Conservation (phyloP, 495 filamentous ascomycete species). For the Penicillium pancosmium region DNA sequence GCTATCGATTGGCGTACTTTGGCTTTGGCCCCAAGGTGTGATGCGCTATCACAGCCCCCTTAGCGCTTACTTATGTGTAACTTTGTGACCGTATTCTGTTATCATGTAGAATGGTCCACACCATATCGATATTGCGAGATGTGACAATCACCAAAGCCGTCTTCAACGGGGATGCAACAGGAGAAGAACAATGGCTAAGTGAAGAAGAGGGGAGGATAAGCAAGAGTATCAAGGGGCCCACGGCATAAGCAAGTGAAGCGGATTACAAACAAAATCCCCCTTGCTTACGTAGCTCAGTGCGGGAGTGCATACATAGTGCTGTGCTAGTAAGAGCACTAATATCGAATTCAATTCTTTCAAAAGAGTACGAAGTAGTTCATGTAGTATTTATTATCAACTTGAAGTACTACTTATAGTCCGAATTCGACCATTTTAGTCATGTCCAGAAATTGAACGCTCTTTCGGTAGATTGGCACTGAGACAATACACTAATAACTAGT, state of each 20-base stretch:
- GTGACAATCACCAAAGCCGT: background rate
- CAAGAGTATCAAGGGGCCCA: background rate
- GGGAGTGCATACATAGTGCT: background rate
- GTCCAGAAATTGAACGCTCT: no score
- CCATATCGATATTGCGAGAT: background rate
- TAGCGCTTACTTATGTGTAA: background rate
- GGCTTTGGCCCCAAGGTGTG: slow-evolving; percentile 1
- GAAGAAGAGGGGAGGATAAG: background rate
- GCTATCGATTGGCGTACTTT: background rate
- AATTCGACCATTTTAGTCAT: no score
- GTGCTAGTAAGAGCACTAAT: background rate
- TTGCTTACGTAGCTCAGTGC: background rate
- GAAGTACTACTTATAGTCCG: no score
- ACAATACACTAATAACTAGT: no score
- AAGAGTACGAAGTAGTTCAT: no score
- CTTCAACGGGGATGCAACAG: background rate
- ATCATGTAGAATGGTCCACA: background rate
- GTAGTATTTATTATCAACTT: no score
- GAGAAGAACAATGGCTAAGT: background rate
- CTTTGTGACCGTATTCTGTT: background rate
- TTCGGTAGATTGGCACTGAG: no score
- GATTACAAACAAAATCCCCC: background rate
- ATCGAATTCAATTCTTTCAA: background rate
- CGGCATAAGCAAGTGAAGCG: background rate
- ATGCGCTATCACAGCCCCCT: background rate